phyloP scores from a whole-genome alignment of 2,329 filamentous ascomycete species.

The Emmonsiellopsis sp. region DNA sequence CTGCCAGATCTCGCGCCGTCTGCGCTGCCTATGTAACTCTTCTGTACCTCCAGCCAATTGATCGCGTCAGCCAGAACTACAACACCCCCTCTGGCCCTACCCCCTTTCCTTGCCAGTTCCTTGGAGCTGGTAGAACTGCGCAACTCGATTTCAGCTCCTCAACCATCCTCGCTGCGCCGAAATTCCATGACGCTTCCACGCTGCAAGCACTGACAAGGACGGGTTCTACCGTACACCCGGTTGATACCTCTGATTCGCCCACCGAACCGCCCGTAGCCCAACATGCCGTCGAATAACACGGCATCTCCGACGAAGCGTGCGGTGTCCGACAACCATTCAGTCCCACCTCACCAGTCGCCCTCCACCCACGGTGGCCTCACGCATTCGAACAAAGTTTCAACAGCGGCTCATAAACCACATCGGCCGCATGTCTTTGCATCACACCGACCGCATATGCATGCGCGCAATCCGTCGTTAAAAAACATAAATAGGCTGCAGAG shows the following conservation, averaged over 20 bases:
- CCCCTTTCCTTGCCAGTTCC: too few relatives aligned
- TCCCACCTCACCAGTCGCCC: conserved; percentile 4
- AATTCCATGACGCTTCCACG: neutral
- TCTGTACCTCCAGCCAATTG: neutral
- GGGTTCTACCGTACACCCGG: neutral
- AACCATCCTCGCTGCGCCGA: neutral
- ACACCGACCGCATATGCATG: conserved; percentile 30
- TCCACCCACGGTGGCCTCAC: conserved; percentile 7
- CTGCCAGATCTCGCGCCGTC: neutral
- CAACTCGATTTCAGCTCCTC: too few relatives aligned
- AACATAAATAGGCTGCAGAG: conserved; percentile 35
- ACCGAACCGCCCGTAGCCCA: neutral
- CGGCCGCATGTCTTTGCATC: conserved; percentile 34
- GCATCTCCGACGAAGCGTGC: conserved; percentile 11
- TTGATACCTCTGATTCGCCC: conserved; percentile 2
- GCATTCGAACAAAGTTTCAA: conserved; percentile 21
- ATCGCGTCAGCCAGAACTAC: neutral
- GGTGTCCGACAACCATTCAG: conserved; percentile 4
- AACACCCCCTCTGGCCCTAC: too few relatives aligned
- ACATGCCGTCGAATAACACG: conserved; percentile 10
- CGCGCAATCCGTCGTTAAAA: conserved; percentile 35
- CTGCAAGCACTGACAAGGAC: neutral
- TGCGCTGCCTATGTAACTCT: neutral
- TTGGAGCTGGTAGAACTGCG: too few relatives aligned
- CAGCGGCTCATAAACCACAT: conserved; percentile 23